These are phyloP conservation scores for Hibiscus mutabilis DNA, from an alignment of 345 rosid species.

Conservation along the genomic window DNA sequence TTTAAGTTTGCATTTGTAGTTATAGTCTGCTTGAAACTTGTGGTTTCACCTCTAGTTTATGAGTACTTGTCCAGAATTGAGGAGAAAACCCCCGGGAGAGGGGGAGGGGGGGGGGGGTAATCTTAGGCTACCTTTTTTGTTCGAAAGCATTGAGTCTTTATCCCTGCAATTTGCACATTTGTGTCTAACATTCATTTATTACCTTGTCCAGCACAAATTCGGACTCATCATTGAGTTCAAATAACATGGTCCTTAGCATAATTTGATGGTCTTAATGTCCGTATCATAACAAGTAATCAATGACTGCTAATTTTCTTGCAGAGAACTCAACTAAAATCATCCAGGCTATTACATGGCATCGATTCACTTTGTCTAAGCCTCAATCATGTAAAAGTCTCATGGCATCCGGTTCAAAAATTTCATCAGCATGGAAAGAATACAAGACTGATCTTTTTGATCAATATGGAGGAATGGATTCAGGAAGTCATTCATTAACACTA, in stretches of 20 bases:
- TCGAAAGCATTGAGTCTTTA: not conserved
- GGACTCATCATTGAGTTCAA: no score
- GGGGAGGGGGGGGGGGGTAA: no score
- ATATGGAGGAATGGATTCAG: slow-evolving; percentile 64
- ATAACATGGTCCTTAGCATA: not conserved
- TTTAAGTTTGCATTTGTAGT: not conserved
- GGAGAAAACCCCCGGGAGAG: no score
- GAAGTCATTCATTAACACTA: slow-evolving; percentile 62
- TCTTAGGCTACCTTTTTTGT: no score
- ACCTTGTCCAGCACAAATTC: no score
- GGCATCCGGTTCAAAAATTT: slow-evolving; percentile 46
- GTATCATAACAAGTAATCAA: not conserved
- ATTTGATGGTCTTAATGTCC: not conserved
- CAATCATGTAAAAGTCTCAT: slow-evolving; percentile 62
- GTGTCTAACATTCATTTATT: slow-evolving; percentile 2
- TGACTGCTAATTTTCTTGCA: slow-evolving; percentile 19
- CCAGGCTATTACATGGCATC: slow-evolving; percentile 57
- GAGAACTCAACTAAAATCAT: slow-evolving; percentile 56
- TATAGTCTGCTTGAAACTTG: not conserved
- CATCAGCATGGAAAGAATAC: slow-evolving; percentile 41
- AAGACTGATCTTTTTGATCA: slow-evolving; percentile 59
- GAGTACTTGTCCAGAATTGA: no score
- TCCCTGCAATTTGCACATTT: not conserved
- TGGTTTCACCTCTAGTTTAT: no score
- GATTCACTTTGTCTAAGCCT: slow-evolving; percentile 42